These are phyloP conservation scores for Solanum clarkiae DNA, from an alignment of 257 asterid genomes.

Conservation along the genomic window DNA sequence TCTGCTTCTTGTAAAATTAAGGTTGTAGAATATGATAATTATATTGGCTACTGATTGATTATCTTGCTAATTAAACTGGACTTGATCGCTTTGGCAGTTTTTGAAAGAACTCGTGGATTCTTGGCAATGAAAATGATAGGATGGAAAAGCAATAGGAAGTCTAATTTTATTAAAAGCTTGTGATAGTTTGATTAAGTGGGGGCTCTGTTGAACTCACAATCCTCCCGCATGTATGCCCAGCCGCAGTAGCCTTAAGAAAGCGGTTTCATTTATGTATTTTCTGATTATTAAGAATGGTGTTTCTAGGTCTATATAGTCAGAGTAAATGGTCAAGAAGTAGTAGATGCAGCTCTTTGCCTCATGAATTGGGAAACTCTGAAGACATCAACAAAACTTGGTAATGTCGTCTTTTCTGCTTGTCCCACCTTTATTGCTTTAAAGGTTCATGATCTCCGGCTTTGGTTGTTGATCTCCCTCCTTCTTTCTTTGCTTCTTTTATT, in stretches of 20 bases:
- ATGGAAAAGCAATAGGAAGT: background rate
- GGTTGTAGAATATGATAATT: background rate
- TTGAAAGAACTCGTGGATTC: background rate
- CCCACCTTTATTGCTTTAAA: background rate
- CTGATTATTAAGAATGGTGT: background rate
- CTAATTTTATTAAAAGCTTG: background rate
- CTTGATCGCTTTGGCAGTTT: background rate
- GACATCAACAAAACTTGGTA: constrained; percentile 34
- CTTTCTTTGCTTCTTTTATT: constrained; percentile 1
- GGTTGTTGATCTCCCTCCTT: constrained; percentile 1
- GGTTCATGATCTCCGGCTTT: background rate
- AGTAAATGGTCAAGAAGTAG: constrained; percentile 40
- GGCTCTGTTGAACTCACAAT: background rate
- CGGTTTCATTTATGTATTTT: background rate
- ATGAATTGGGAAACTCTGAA: constrained; percentile 32
- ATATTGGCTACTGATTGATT: background rate
- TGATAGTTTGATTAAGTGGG: background rate
- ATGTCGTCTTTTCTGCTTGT: background rate
- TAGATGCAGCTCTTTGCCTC: constrained; percentile 67
- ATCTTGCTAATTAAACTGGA: background rate
- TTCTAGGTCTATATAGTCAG: constrained; percentile 77
- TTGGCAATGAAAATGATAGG: background rate
- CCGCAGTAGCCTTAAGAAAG: background rate
- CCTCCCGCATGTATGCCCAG: background rate
- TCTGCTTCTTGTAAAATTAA: background rate